Percentiles rank a stretch among this genome's conserved stretches.
These are phyloP conservation scores for Verruconis gallopava DNA, from an alignment of 2,329 filamentous ascomycete species.

Conservation along the genomic window DNA sequence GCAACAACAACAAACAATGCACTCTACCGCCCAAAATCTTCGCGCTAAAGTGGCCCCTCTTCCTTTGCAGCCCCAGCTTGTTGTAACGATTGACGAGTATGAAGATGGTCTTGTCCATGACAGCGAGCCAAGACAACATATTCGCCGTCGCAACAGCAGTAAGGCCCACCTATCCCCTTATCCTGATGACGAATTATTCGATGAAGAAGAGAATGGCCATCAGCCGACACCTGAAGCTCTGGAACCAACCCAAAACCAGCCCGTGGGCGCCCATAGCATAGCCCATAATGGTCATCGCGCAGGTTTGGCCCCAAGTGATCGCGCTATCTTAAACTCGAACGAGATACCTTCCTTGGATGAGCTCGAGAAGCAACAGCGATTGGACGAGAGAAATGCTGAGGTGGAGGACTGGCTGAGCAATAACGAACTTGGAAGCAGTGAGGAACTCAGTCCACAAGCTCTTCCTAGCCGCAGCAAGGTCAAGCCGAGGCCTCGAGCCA, in stretches of 20 bases:
- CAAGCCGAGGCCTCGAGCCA: conserved; percentile 27
- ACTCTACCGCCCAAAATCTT: too few species aligned
- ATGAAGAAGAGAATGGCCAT: conserved; percentile 13
- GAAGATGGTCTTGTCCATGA: not conserved
- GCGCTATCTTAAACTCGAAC: conserved; percentile 27
- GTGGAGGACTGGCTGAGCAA: conserved; percentile 40
- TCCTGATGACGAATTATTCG: conserved; percentile 21
- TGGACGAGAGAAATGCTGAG: conserved; percentile 39
- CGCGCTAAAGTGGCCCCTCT: too few species aligned
- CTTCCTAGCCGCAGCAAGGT: conserved; percentile 16
- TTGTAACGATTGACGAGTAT: conserved; percentile 7
- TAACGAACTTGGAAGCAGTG: conserved; percentile 34
- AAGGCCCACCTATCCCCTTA: conserved; percentile 27
- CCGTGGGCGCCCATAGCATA: not conserved
- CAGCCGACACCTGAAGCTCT: not conserved
- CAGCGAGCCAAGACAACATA: not conserved
- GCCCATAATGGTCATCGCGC: conserved; percentile 10
- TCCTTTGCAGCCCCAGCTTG: conserved; percentile 5
- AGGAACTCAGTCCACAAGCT: conserved; percentile 25
- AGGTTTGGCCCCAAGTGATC: conserved; percentile 34
- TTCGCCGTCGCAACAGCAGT: conserved; percentile 14
- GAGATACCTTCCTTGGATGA: conserved; percentile 39
- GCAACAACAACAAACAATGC: not conserved
- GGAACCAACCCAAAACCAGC: not conserved
- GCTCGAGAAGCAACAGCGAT: conserved; percentile 31